These are phyloP conservation scores for Ascocoryne sarcoides DNA, from an alignment of 2,329 filamentous ascomycete genomes.

Conservation along the genomic window DNA sequence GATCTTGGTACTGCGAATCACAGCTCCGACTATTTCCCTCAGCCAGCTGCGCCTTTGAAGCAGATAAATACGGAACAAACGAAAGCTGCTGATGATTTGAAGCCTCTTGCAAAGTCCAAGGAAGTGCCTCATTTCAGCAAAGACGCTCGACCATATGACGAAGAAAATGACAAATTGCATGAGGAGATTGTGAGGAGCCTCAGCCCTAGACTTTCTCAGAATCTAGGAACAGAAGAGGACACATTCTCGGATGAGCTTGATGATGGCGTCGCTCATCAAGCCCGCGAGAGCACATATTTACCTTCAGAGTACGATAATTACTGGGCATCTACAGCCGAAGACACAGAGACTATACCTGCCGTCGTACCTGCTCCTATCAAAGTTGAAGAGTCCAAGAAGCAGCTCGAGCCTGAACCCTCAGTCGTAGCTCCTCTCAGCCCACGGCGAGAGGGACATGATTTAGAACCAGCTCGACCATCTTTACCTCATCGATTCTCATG, in stretches of 20 bases:
- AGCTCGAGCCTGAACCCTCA: neutral
- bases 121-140: constrained; percentile 16
- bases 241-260: constrained; percentile 4
- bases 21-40: constrained; percentile 12
- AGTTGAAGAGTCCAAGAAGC: neutral
- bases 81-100: constrained; percentile 3
- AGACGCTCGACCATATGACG: constrained; percentile 25
- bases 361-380: neutral
- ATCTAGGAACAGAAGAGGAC: constrained; percentile 10
- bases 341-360: constrained; percentile 7
- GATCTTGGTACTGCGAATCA: neutral
- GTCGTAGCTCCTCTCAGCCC: constrained; percentile 8
- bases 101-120: constrained; percentile 9
- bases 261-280: constrained; percentile 14
- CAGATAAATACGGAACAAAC: constrained; percentile 4
- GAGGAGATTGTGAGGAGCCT: constrained; percentile 69
- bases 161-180: constrained; percentile 62
- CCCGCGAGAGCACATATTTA: constrained; percentile 53
- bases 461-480: constrained; percentile 9
- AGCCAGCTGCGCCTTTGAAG: constrained; percentile 8
- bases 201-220: constrained; percentile 37
- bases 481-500: constrained; percentile 24
- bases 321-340: constrained; percentile 44
- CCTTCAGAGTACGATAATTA: constrained; percentile 61
- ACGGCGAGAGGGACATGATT: constrained; percentile 6